phyloP scores from a whole-genome alignment of 768 basidiomycete species.

The Cytidiella melzeri region DNA sequence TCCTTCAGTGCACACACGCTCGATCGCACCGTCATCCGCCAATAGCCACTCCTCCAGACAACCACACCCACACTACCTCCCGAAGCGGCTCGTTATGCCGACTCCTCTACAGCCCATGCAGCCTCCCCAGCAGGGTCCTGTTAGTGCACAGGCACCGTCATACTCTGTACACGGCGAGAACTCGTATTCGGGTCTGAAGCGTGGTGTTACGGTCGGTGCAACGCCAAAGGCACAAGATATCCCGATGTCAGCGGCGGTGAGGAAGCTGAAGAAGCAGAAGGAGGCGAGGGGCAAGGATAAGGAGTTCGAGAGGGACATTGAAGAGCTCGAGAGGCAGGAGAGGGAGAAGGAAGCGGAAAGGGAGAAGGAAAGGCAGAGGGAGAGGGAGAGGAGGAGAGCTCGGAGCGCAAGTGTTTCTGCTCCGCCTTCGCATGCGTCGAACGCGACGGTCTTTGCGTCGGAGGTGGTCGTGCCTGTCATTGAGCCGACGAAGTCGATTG shows the following conservation, averaged over 20 bases:
- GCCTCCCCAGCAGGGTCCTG: slow-evolving; percentile 4
- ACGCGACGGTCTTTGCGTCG: not conserved
- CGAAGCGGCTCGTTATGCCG: slow-evolving; percentile 71
- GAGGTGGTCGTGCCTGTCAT: not conserved
- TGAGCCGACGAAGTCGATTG: not conserved
- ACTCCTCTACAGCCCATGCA: slow-evolving; percentile 45
- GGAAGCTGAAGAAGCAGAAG: slow-evolving; percentile 21
- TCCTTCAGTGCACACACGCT: not conserved
- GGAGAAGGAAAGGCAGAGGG: slow-evolving; percentile 12
- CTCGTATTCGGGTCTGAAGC: slow-evolving; percentile 1
- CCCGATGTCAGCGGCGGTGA: slow-evolving; percentile 20
- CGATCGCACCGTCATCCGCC: not conserved
- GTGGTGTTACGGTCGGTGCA: not conserved
- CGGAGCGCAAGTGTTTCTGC: not conserved
- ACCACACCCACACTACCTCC: slow-evolving; percentile 32
- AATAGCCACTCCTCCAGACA: not conserved
- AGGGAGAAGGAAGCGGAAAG: slow-evolving; percentile 7
- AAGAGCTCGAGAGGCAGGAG: not conserved
- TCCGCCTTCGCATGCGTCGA: not conserved
- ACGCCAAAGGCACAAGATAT: slow-evolving; percentile 17
- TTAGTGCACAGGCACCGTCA: not conserved
- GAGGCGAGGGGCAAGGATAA: slow-evolving; percentile 5
- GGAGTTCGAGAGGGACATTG: not conserved
- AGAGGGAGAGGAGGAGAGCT: slow-evolving; percentile 10
- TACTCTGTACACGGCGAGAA: not conserved